A percentile compares a stretch with the other conserved stretches of the same genome.
phyloP scores from a whole-genome alignment of 768 basidiomycete genomes.

The Suillus ampliporus region DNA sequence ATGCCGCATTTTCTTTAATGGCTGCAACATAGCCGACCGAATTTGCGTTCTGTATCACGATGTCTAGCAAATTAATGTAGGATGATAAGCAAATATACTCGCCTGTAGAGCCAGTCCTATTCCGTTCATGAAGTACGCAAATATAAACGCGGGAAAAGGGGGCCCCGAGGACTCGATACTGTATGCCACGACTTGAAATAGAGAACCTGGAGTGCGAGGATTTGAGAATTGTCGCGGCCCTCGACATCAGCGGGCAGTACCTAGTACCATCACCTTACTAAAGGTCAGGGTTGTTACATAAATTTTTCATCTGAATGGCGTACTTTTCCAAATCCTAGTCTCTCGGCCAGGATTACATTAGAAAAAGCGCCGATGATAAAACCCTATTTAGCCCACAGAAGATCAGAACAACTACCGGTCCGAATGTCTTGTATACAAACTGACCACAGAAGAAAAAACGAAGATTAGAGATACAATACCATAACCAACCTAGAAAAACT shows the following conservation, averaged over 20 bases:
- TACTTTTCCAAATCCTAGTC: slow-evolving; percentile 50
- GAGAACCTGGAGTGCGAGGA: slow-evolving; percentile 45
- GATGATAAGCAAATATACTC: not conserved
- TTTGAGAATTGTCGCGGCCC: not conserved
- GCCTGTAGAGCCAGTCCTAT: slow-evolving; percentile 56
- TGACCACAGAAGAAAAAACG: slow-evolving; percentile 45
- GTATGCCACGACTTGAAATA: slow-evolving; percentile 59
- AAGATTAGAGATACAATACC: slow-evolving; percentile 49
- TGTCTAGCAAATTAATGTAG: not conserved
- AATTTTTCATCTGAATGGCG: not conserved
- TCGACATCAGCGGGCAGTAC: slow-evolving; percentile 17
- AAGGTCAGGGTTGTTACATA: not conserved
- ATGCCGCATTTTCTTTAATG: slow-evolving; percentile 56
- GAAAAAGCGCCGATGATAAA: slow-evolving; percentile 50
- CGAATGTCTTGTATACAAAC: slow-evolving; percentile 17
- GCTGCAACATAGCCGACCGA: slow-evolving; percentile 72
- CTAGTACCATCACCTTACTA: slow-evolving; percentile 47
- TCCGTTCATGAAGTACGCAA: slow-evolving; percentile 53
- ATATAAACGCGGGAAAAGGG: slow-evolving; percentile 67
- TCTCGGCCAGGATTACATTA: slow-evolving; percentile 53
- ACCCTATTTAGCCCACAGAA: slow-evolving; percentile 32
- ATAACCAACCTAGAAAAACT: slow-evolving; percentile 40
- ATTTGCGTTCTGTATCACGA: slow-evolving; percentile 62
- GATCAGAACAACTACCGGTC: not conserved
- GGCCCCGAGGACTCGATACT: slow-evolving; percentile 57